Evolutionary conservation across 2,329 filamentous ascomycete species (phyloP), one percentile per base, ranked within the genome.

Genomic region (Cercospora janseana): DNA sequence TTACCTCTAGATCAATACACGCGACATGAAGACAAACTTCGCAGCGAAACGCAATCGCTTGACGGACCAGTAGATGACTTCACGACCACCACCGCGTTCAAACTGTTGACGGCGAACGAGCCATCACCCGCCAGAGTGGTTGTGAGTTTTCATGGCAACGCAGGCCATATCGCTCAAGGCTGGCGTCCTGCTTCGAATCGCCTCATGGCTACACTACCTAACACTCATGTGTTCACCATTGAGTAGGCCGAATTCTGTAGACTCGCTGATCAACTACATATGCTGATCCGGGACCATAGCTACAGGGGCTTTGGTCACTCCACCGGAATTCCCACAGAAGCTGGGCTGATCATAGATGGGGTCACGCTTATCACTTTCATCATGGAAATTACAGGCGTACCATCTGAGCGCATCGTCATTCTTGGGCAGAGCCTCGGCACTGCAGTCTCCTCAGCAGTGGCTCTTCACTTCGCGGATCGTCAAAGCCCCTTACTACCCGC

Each of bases 371-470:
- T 94, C 3, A 78, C 89, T 53, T 94, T 87, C 73, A 81, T 87
- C 7, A 75, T 89, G 28, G 72, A 80, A 15, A 72, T 78, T 1
- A 81, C 83, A 10, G 73, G 79, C 0, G 77, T 96, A 13, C 76
- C 86, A 0, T 72, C 88, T 0, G 77, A 79, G 29, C 83, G 83
- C 20, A 93, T 95, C 55, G 82, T 92, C 3, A 75, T 96, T 21
- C 73, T 94, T 3, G 92, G 91, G 13, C 91, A 96, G 62, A 93
- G 87, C 61, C 78, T 97, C 0, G 92, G 92, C 18, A 95, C 92
- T 0, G 91, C 88, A 0, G 87, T 96, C 1, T 82, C 85, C 4
- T 79, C 83, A 37, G 91, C 82, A 2, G 82, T 88, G 1, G 84
- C 82, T 1, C 83, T 95, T 62, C 78, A 82, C 48, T 91, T 87